Base-by-base conservation (phyloP, 768 basidiomycete genomes). In the Tylopilus subfusipes region DNA sequence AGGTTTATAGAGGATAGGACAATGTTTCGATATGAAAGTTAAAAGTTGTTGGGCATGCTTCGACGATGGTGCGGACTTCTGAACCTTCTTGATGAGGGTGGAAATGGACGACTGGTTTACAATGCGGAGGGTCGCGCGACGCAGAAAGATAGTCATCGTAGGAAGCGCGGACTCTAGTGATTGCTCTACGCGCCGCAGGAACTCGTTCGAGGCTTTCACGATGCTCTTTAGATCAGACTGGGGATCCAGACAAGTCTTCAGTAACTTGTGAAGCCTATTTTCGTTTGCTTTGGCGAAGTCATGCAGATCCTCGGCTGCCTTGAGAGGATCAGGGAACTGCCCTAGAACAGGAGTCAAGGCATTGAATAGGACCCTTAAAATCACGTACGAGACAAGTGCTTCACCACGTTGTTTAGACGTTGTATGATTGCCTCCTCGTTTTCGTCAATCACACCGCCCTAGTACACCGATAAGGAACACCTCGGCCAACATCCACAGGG, bases 371-470 rank as follows among this genome's bases (percentile, higher is more conserved):
- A 25, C 21, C 44, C 31, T 42, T 34, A 42, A 27, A 18, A 30
- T n/a, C 43, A 74, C 82, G 27, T 58, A 91, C 91, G 66, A 40
- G 90, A 77, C 13, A 94, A 68, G 31, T 79, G 74, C 54, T 82
- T 78, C 52, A 85, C 79, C 16, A 83, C 63, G 5, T 59, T 62
- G 40, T 81, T 80, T 30, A 97, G 74, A 46, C 76, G 77, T 16
- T 76, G 78, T 46, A 75, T 75, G 48, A 90, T 73, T 1, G 64
- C 64, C 42, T 89, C 88, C 63, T 90, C 90, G 57, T 93, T 77
- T 57, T 88, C 82, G 62, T 97, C 94, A 47, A 97, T 89, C 42
- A 93, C 78, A 1, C 96, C 96, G 2, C 93, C 94, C 93, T 97
- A 45, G 56, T 7, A 47, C 27, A n/a, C 24, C 12, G 12, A 46